Percentiles rank a stretch among this genome's conserved stretches.
Evolutionary conservation across 2,329 filamentous ascomycete species (phyloP).

Genomic region (Talaromyces piceae): DNA sequence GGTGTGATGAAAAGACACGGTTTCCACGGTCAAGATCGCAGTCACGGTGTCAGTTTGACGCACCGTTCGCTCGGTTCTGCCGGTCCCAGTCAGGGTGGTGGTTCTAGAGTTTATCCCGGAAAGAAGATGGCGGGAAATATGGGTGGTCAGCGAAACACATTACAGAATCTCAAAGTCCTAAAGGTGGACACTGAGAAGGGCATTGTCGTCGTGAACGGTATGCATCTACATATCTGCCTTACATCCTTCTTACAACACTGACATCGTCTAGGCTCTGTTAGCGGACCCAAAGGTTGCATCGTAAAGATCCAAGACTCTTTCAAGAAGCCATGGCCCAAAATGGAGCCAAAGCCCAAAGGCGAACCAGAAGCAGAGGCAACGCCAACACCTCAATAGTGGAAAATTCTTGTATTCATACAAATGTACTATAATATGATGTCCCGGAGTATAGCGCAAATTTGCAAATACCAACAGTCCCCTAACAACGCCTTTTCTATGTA

Average conservation of each 20-base stretch:
- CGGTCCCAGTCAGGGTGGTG: conserved; percentile 83
- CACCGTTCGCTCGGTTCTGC: conserved; percentile 88
- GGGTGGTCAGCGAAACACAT: conserved; percentile 80
- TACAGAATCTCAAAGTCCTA: conserved; percentile 85
- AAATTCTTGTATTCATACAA: conserved; percentile 13
- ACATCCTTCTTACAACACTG: background rate
- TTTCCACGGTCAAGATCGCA: conserved; percentile 79
- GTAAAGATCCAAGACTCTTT: conserved; percentile 85
- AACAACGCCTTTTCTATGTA: background rate
- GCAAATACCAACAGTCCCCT: conserved; percentile 22
- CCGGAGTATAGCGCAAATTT: conserved; percentile 25
- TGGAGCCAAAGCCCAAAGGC: conserved; percentile 18
- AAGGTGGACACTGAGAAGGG: conserved; percentile 82
- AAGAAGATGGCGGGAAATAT: conserved; percentile 98
- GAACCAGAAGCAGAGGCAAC: conserved; percentile 1
- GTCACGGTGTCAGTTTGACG: conserved; percentile 90
- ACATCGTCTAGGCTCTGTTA: conserved; percentile 53
- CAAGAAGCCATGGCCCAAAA: conserved; percentile 69
- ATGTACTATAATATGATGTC: conserved; percentile 34
- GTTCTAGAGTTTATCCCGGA: conserved; percentile 84
- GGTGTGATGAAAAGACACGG: conserved; percentile 98
- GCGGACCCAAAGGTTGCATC: conserved; percentile 77
- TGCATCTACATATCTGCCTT: conserved; percentile 3
- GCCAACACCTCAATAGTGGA: conserved; percentile 9
- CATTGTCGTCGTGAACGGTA: conserved; percentile 79